A percentile compares a stretch with the other conserved stretches of the same genome.
Conservation (phyloP, 768 basidiomycete species). For the Kwoniella sp. region DNA sequence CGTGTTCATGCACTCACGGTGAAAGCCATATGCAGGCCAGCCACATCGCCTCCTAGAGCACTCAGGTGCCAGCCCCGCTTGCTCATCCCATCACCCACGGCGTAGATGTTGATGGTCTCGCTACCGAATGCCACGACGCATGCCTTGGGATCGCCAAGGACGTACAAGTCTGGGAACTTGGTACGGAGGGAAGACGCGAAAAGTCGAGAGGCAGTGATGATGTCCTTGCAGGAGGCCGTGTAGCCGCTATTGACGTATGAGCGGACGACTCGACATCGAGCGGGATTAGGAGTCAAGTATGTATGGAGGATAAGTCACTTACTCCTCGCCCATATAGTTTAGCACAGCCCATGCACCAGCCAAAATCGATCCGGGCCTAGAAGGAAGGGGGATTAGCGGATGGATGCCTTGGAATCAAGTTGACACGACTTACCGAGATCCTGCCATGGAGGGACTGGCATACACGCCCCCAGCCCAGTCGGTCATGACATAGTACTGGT, state of each 20-base stretch:
- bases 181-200: slow-evolving; percentile 61
- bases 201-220: slow-evolving; percentile 67
- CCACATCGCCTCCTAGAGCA: slow-evolving; percentile 66
- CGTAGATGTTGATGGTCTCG: slow-evolving; percentile 65
- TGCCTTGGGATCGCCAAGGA: slow-evolving; percentile 83
- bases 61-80: slow-evolving; percentile 88
- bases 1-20: slow-evolving; percentile 60
- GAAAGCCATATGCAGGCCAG: slow-evolving; percentile 83
- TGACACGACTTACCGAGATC: slow-evolving; percentile 65
- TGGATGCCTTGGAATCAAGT: not conserved
- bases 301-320: slow-evolving; percentile 41
- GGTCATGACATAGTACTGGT: slow-evolving; percentile 82
- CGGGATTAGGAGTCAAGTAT: not conserved
- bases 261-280: not conserved
- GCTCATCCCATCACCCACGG: slow-evolving; percentile 84
- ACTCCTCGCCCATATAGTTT: slow-evolving; percentile 86
- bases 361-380: slow-evolving; percentile 81
- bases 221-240: slow-evolving; percentile 72
- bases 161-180: slow-evolving; percentile 61
- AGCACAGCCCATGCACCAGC: slow-evolving; percentile 96
- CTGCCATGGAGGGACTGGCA: slow-evolving; percentile 80
- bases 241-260: slow-evolving; percentile 63
- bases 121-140: slow-evolving; percentile 86
- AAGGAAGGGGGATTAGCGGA: not conserved
- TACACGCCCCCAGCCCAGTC: slow-evolving; percentile 78